phyloP scores from a whole-genome alignment of 2,329 filamentous ascomycete genomes.

The Paecilomyces niveus region DNA sequence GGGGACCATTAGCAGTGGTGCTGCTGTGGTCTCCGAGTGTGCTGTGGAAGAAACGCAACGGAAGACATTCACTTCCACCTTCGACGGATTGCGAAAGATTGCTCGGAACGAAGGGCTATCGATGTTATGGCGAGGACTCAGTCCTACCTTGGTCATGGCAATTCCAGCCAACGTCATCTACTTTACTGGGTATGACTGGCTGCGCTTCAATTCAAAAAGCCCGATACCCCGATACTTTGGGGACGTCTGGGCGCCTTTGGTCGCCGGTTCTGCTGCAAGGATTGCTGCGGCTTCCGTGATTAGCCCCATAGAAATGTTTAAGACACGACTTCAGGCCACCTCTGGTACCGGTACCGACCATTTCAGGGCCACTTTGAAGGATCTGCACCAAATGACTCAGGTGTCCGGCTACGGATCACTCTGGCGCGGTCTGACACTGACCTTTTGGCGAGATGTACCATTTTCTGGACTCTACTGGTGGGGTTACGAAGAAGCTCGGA shows the following conservation, averaged over 20 bases:
- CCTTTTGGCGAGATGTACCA: constrained; percentile 92
- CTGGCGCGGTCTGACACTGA: constrained; percentile 85
- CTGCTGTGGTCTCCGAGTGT: constrained; percentile 56
- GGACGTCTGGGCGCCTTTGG: constrained; percentile 69
- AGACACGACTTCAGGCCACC: constrained; percentile 83
- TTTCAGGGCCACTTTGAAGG: constrained; percentile 69
- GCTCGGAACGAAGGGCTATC: constrained; percentile 81
- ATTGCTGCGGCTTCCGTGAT: constrained; percentile 75
- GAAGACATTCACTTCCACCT: constrained; percentile 78
- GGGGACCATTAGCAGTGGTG: constrained; percentile 33
- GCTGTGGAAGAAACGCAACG: constrained; percentile 81
- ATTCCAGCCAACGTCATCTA: constrained; percentile 97
- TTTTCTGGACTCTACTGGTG: constrained; percentile 98
- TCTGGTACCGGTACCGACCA: constrained; percentile 54
- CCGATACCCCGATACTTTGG: constrained; percentile 59
- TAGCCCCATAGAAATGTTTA: constrained; percentile 87
- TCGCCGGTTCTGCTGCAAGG: constrained; percentile 71
- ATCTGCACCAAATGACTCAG: constrained; percentile 71
- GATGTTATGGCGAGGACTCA: constrained; percentile 86
- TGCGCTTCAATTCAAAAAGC: constrained; percentile 66
- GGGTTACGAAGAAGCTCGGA: constrained; percentile 83
- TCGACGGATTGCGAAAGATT: constrained; percentile 91
- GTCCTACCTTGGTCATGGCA: constrained; percentile 90
- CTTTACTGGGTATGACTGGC: constrained; percentile 95
- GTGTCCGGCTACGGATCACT: constrained; percentile 70